phyloP scores from a whole-genome alignment of 2,329 filamentous ascomycete species.

The Dendryphion nanum region DNA sequence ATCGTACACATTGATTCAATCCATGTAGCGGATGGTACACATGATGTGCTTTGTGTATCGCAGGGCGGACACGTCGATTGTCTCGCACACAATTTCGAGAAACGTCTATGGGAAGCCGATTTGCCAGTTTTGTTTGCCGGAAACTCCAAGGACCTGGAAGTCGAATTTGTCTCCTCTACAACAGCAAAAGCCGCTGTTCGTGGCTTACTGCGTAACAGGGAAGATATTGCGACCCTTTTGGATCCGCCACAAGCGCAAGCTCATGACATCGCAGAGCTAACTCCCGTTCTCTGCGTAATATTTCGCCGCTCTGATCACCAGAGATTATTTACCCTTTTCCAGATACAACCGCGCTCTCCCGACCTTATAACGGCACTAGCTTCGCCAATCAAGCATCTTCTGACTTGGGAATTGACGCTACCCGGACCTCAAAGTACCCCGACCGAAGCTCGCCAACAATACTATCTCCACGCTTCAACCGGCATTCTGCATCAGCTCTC shows the following conservation, averaged over 20 bases:
- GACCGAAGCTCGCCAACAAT: slow-evolving; percentile 26
- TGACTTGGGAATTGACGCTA: slow-evolving; percentile 26
- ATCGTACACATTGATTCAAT: slow-evolving; percentile 33
- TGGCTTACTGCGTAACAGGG: slow-evolving; percentile 45
- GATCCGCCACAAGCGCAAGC: slow-evolving; percentile 25
- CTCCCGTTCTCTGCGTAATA: slow-evolving; percentile 34
- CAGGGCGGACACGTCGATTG: slow-evolving; percentile 61
- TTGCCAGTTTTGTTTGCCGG: slow-evolving; percentile 9
- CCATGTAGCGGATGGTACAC: slow-evolving; percentile 22
- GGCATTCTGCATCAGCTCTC: slow-evolving; percentile 63
- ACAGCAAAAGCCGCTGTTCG: slow-evolving; percentile 42
- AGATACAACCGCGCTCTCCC: slow-evolving; percentile 29
- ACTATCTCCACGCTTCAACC: slow-evolving; percentile 61
- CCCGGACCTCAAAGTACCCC: slow-evolving; percentile 9
- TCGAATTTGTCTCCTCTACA: slow-evolving; percentile 33
- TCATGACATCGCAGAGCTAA: slow-evolving; percentile 33
- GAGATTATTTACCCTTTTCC: slow-evolving; percentile 24
- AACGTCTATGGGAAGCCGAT: slow-evolving; percentile 31
- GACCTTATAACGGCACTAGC: slow-evolving; percentile 28
- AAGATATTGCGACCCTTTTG: slow-evolving; percentile 44
- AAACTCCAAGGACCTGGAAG: slow-evolving; percentile 21
- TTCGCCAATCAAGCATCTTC: slow-evolving; percentile 32
- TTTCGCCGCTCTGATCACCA: slow-evolving; percentile 17
- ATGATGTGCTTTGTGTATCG: slow-evolving; percentile 58
- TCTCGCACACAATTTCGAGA: slow-evolving; percentile 55